phyloP scores from a whole-genome alignment of 345 rosid genomes.

The Alliaria petiolata region DNA sequence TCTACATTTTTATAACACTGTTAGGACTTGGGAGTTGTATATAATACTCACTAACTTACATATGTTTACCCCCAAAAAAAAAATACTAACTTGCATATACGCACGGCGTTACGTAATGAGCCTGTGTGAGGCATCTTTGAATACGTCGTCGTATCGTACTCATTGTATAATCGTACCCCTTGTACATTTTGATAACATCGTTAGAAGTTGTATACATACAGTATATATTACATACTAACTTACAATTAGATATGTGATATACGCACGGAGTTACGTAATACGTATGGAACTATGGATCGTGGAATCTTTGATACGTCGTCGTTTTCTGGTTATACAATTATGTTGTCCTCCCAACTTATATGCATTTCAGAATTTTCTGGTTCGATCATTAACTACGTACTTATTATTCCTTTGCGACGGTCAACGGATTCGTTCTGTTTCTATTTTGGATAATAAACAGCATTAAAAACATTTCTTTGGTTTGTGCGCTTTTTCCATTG shows the following conservation, averaged over 20 bases:
- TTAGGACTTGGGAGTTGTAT: too few species aligned
- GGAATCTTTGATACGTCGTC: background rate
- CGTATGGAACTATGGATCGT: too few species aligned
- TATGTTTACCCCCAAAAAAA: too few species aligned
- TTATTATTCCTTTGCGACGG: too few species aligned
- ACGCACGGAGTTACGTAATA: too few species aligned
- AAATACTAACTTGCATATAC: too few species aligned
- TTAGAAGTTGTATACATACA: background rate
- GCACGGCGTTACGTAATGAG: slow-evolving; percentile 18
- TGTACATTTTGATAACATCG: too few species aligned
- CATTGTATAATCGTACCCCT: background rate
- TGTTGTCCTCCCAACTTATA: background rate
- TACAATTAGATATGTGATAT: too few species aligned
- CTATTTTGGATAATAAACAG: background rate
- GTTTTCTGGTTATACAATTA: background rate
- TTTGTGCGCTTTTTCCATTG: background rate
- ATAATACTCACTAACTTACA: too few species aligned
- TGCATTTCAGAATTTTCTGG: background rate
- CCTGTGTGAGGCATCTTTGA: slow-evolving; percentile 3
- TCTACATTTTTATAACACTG: too few species aligned
- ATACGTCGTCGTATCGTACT: background rate
- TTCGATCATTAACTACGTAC: background rate
- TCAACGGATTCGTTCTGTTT: slow-evolving; percentile 6
- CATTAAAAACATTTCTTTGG: background rate
- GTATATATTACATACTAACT: background rate